These are phyloP conservation scores for Protomyces pachydermus DNA, from an alignment of 1,139 yeast genomes.

Conservation along the genomic window DNA sequence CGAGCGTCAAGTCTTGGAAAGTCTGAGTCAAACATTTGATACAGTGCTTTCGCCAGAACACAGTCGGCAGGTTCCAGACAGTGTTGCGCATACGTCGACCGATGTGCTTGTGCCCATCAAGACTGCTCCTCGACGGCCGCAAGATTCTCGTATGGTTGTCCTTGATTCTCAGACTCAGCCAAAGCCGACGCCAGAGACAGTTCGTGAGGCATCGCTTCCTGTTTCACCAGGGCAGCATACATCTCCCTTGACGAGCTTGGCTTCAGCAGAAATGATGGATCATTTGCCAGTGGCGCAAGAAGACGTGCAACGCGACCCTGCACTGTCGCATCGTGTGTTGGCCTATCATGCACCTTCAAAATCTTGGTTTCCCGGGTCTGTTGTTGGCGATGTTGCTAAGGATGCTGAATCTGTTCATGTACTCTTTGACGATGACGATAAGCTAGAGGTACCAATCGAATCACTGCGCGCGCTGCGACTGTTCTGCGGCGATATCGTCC, in stretches of 20 bases:
- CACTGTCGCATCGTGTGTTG: conserved; percentile 5
- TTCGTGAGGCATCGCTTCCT: background rate
- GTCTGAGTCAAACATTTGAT: background rate
- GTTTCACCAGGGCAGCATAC: background rate
- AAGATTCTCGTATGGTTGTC: background rate
- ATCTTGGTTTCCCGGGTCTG: conserved; percentile 12
- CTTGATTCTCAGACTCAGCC: background rate
- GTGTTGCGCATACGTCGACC: background rate
- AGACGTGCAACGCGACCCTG: background rate
- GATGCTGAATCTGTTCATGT: conserved; percentile 1
- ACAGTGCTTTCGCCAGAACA: background rate
- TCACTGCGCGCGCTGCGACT: conserved; percentile 14
- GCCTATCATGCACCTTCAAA: conserved; percentile 8
- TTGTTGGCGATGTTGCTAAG: background rate
- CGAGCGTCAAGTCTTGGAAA: background rate
- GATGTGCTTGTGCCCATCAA: background rate
- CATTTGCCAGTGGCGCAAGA: conserved; percentile 5
- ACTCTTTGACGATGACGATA: conserved; percentile 8
- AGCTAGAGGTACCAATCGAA: background rate
- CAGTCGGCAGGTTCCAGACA: background rate
- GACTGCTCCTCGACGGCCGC: background rate
- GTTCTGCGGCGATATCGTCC: conserved; percentile 12
- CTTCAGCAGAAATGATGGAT: conserved; percentile 9
- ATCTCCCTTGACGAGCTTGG: conserved; percentile 16
- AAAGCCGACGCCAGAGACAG: background rate